phyloP scores from a whole-genome alignment of 2,329 filamentous ascomycete species.

The Alternaria arborescens region DNA sequence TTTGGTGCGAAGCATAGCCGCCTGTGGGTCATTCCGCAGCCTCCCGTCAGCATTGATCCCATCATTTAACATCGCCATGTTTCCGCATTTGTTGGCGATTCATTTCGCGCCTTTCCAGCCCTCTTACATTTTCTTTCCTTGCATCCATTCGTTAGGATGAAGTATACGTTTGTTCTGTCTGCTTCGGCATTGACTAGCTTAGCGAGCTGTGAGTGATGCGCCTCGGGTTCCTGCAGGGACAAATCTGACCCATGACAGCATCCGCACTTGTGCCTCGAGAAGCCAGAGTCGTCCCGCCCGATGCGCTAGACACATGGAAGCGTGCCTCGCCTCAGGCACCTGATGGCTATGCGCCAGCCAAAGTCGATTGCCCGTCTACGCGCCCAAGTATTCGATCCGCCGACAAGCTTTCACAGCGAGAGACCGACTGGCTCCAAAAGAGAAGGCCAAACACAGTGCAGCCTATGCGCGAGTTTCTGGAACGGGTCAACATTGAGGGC shows the following conservation, averaged over 20 bases:
- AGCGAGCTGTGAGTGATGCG: slow-evolving; percentile 38
- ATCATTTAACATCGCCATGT: slow-evolving; percentile 21
- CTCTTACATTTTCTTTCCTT: slow-evolving; percentile 3
- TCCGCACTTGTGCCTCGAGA: slow-evolving; percentile 36
- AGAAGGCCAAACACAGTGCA: slow-evolving; percentile 76
- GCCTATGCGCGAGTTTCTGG: slow-evolving; percentile 78
- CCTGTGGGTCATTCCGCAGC: slow-evolving; percentile 19
- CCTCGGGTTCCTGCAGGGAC: slow-evolving; percentile 1
- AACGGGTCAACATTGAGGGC: slow-evolving; percentile 74
- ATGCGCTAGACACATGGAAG: slow-evolving; percentile 34
- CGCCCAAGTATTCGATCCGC: slow-evolving; percentile 75
- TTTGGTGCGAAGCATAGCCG: slow-evolving; percentile 22
- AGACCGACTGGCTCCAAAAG: slow-evolving; percentile 75
- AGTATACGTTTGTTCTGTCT: slow-evolving; percentile 35
- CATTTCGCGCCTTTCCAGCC: slow-evolving; percentile 1
- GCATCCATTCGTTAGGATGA: slow-evolving; percentile 32
- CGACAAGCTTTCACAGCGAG: slow-evolving; percentile 69
- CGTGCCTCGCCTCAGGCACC: slow-evolving; percentile 65
- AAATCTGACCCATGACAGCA: slow-evolving; percentile 37
- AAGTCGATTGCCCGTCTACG: slow-evolving; percentile 73
- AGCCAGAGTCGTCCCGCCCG: slow-evolving; percentile 27
- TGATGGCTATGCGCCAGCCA: slow-evolving; percentile 75
- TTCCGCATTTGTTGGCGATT: slow-evolving; percentile 16
- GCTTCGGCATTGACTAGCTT: slow-evolving; percentile 42
- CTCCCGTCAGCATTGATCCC: slow-evolving; percentile 15